Evolutionary conservation across 164 flowering plant genomes (phyloP).

Genomic region (Litsea cubeba): DNA sequence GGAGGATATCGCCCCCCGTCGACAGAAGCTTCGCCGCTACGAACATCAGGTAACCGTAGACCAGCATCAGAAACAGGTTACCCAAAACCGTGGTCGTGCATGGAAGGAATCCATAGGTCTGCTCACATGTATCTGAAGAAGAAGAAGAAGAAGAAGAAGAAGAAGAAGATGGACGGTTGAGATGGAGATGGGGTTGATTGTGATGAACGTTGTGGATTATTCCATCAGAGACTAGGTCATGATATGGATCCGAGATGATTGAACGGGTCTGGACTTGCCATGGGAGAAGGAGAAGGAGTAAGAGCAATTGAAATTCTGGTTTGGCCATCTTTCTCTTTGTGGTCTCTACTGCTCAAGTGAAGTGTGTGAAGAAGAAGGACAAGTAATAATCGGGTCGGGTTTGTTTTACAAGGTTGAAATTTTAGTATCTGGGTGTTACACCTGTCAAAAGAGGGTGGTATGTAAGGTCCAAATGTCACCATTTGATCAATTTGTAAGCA

Average conservation of each 20-base stretch:
- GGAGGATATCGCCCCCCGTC: constrained; percentile 70
- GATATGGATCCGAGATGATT: background rate
- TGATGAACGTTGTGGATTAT: background rate
- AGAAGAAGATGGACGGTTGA: background rate
- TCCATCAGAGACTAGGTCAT: constrained; percentile 26
- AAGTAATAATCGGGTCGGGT: background rate
- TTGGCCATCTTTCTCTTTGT: background rate
- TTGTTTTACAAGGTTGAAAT: too few relatives aligned
- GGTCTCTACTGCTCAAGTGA: background rate
- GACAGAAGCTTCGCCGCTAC: constrained; percentile 66
- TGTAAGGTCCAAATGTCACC: background rate
- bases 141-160: constrained; percentile 16
- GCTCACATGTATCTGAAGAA: constrained; percentile 37
- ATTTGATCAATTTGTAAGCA: too few relatives aligned
- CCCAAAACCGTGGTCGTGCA: constrained; percentile 52
- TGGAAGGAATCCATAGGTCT: constrained; percentile 66
- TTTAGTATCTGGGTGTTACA: too few relatives aligned
- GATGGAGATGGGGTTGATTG: background rate
- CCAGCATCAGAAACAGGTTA: constrained; percentile 48
- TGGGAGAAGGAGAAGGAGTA: background rate
- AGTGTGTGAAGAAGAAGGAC: background rate
- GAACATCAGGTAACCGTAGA: constrained; percentile 71
- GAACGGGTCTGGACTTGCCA: background rate
- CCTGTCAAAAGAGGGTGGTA: background rate
- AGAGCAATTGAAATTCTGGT: background rate